phyloP scores from a whole-genome alignment of 495 filamentous ascomycete genomes.

The Jackrogersella minutella region DNA sequence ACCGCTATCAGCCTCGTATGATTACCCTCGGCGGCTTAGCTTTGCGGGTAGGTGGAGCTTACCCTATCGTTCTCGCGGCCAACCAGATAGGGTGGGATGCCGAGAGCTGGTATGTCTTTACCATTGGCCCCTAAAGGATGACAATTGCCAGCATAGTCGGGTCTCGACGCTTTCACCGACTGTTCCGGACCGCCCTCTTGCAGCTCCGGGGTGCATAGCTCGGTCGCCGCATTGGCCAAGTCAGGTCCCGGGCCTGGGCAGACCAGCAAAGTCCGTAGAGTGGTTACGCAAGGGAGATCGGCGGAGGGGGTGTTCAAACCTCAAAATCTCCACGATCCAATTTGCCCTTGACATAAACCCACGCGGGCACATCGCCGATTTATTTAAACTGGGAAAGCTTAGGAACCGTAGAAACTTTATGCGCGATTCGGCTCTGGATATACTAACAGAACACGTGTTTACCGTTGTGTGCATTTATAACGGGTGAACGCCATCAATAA shows the following conservation, averaged over 20 bases:
- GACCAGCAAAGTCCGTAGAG: neutral
- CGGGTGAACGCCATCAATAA: neutral
- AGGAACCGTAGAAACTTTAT: neutral
- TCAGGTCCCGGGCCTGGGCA: neutral
- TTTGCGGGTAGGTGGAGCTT: neutral
- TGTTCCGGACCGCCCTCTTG: slow-evolving; percentile 33
- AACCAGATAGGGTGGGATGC: slow-evolving; percentile 1
- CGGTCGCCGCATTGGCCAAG: slow-evolving; percentile 12
- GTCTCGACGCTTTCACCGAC: slow-evolving; percentile 31
- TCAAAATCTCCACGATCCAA: neutral
- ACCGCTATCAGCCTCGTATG: slow-evolving; percentile 6
- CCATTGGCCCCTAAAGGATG: neutral
- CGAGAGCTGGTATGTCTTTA: slow-evolving; percentile 4
- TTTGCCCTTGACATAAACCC: neutral
- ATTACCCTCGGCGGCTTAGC: neutral
- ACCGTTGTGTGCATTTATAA: neutral
- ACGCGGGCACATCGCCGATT: neutral
- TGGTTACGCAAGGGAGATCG: slow-evolving; percentile 22
- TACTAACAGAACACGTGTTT: neutral
- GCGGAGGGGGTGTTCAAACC: slow-evolving; percentile 7
- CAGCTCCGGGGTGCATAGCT: slow-evolving; percentile 33
- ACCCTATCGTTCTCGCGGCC: neutral
- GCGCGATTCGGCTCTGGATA: neutral
- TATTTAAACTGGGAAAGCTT: neutral
- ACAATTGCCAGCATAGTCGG: neutral